phyloP scores from a whole-genome alignment of 768 basidiomycete genomes.

The Mycena vulgaris region DNA sequence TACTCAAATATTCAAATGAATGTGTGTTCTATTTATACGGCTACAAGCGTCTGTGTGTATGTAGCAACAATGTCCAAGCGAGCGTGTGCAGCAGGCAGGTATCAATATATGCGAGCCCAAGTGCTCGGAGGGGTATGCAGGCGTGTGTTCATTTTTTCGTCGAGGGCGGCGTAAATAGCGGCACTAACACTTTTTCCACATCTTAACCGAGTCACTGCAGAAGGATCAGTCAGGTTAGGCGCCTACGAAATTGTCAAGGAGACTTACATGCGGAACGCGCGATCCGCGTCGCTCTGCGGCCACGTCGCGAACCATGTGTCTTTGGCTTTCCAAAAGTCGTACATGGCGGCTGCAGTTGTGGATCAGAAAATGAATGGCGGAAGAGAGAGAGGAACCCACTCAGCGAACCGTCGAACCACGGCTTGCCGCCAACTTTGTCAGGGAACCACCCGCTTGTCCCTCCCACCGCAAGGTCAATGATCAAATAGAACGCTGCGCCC shows the following conservation, averaged over 20 bases:
- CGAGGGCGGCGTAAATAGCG: background rate
- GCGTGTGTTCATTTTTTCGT: background rate
- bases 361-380: background rate
- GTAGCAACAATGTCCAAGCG: slow-evolving; percentile 14
- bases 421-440: slow-evolving; percentile 80
- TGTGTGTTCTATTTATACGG: no score
- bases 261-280: slow-evolving; percentile 81
- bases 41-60: slow-evolving; percentile 15
- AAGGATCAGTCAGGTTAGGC: background rate
- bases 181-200: slow-evolving; percentile 60
- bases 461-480: slow-evolving; percentile 82
- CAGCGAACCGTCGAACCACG: slow-evolving; percentile 78
- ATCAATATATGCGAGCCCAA: slow-evolving; percentile 14
- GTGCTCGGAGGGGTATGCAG: slow-evolving; percentile 10
- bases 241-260: slow-evolving; percentile 22
- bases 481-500: slow-evolving; percentile 79
- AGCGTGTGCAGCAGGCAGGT: slow-evolving; percentile 1
- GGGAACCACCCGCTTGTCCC: slow-evolving; percentile 94
- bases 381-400: slow-evolving; percentile 57
- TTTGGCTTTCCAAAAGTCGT: slow-evolving; percentile 74
- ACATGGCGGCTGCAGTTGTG: slow-evolving; percentile 68
- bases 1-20: no score
- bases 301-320: slow-evolving; percentile 80
- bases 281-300: slow-evolving; percentile 70
- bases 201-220: slow-evolving; percentile 63